Evolutionary conservation across 2,329 filamentous ascomycete genomes (phyloP).

Genomic region (Colletotrichum phormii): DNA sequence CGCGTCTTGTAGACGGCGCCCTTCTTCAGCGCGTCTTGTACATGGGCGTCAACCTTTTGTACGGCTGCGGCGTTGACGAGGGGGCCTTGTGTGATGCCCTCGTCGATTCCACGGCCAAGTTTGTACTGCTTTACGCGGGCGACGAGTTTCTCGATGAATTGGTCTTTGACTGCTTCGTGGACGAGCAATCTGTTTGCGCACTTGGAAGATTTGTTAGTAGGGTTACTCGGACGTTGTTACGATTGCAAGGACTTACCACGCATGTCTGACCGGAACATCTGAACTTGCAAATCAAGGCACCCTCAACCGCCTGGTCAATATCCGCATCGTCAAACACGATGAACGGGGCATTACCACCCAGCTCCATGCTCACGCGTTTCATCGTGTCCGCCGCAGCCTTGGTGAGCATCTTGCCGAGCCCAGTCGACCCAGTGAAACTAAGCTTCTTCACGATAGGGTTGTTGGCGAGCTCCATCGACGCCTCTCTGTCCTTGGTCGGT

Average conservation of each 20-base stretch:
- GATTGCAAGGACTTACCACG: constrained; percentile 50
- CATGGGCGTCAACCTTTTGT: constrained; percentile 70
- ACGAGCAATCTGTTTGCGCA: constrained; percentile 66
- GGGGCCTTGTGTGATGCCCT: constrained; percentile 69
- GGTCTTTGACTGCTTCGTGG: constrained; percentile 69
- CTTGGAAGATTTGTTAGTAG: constrained; percentile 39
- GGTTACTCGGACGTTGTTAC: rapidly evolving
- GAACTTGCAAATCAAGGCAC: constrained; percentile 78
- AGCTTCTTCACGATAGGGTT: constrained; percentile 70
- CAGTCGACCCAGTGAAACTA: constrained; percentile 75
- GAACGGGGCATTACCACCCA: constrained; percentile 80
- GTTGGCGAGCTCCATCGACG: constrained; percentile 41
- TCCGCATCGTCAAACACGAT: constrained; percentile 83
- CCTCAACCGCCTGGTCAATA: constrained; percentile 73
- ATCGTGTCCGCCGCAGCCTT: constrained; percentile 75
- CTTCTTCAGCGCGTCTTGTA: constrained; percentile 71
- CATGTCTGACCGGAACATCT: constrained; percentile 79
- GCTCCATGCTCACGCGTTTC: constrained; percentile 80
- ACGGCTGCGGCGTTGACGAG: constrained; percentile 75
- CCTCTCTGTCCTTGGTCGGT: constrained; percentile 41
- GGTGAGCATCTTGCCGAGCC: constrained; percentile 66
- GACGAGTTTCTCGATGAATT: constrained; percentile 61
- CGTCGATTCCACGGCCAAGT: constrained; percentile 66
- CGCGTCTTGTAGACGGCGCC: constrained; percentile 72
- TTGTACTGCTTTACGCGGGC: constrained; percentile 68